Base-by-base conservation (phyloP, 441 rosid species). In the Aquilaria agallochum region DNA sequence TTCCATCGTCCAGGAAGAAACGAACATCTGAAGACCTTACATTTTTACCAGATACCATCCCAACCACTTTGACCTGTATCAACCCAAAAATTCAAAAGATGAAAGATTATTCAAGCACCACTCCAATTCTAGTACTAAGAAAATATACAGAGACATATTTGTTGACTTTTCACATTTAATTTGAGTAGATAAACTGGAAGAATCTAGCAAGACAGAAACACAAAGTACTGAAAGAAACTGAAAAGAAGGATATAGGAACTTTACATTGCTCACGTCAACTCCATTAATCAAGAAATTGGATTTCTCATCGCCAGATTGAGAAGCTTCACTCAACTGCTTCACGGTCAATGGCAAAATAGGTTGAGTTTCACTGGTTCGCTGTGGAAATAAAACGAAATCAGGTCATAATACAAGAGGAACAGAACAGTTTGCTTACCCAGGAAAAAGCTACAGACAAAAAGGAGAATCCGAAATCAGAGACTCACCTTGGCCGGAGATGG, bases 1-100 rank as follows among this genome's bases (percentile, higher is more conserved):
- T 94, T 66, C 98, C 98, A 65, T 94, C 98, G 50, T 94, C 95
- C 42, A 94, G 66, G 48, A 62, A 51, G 67, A 94, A 90, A 67
- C 79, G 74, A 60, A 87, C 82, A 55, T 90, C 97, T 4, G 95
- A 85, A 50, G 79, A 76, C 76, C 86, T 84, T 9, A 68, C 78
- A 14, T 71, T 76, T 60, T 79, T 94, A 6, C 83, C 82, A 73
- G 76, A 80, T 54, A 90, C 87, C 79, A 84, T 63, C 11, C 95
- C 98, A 48, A 90, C 87, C 67, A 94, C 70, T 9, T 92, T 78
- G 60, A 94, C 95, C 98, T 92, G 59, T 34, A 70, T 2, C 54
- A 60, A 54, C 55, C 44, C n/a, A 50, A 62, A 5, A 59, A 62
- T 13, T 36, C 30, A 13, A 8, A 50, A 10, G 9, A 31, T 48